Evolutionary conservation across 2,329 filamentous ascomycete genomes (phyloP).

Genomic region (Coniochaeta pulveracea): DNA sequence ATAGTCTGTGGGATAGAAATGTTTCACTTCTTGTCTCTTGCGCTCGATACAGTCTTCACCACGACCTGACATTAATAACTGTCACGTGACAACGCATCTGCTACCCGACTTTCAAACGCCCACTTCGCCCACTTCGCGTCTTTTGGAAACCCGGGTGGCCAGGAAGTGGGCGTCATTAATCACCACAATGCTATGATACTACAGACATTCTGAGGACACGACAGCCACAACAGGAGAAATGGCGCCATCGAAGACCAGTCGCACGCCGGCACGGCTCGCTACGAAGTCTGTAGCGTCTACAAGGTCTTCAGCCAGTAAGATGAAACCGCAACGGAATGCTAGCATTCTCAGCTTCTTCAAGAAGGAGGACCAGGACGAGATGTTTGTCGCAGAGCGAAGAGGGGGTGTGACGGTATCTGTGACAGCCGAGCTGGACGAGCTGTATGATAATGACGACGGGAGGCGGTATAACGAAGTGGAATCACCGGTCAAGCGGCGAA

Average conservation of each 20-base stretch:
- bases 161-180: slow-evolving; percentile 1
- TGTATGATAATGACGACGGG: slow-evolving; percentile 9
- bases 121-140: background rate
- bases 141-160: background rate
- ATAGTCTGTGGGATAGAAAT: too few species aligned
- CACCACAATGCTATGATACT: too few species aligned
- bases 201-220: too few species aligned
- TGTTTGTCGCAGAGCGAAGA: slow-evolving; percentile 44
- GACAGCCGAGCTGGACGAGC: slow-evolving; percentile 4
- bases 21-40: too few species aligned
- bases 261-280: background rate
- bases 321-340: slow-evolving; percentile 33
- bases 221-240: background rate
- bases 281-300: background rate
- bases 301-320: slow-evolving; percentile 8
- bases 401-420: slow-evolving; percentile 6
- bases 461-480: slow-evolving; percentile 26
- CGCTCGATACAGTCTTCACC: too few species aligned
- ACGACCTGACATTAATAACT: too few species aligned
- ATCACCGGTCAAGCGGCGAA: slow-evolving; percentile 28
- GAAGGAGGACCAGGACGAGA: slow-evolving; percentile 48
- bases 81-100: slow-evolving; percentile 1
- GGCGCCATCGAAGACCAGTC: background rate
- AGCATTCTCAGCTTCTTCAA: slow-evolving; percentile 69
- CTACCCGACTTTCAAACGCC: background rate